Base-by-base conservation (phyloP, 176 grass and related monocot genomes). In the Areca catechu region DNA sequence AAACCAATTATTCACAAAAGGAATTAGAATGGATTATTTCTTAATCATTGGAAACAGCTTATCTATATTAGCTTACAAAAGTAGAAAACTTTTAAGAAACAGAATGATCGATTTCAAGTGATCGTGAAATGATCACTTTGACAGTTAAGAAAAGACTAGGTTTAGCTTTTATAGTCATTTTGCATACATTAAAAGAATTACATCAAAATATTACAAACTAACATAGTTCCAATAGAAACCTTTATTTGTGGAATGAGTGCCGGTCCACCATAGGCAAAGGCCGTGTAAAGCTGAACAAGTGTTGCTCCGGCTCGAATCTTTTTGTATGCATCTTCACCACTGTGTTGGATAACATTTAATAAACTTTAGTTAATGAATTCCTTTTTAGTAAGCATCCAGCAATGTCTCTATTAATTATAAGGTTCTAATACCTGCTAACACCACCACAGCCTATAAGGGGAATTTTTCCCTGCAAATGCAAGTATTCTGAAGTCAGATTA, bases 261-360 rank as follows among this genome's bases (percentile, higher is more conserved):
- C 67, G 93, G 93, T 20, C 93, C 93, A 50, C 76, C 76, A 57
- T 98, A 98, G 0, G 81, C 93, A 82, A 92, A 79, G 16, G 81
- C 83, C 15, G 87, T 92, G 53, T 98, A 98, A 72, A 98, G 61
- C 51, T 98, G 93, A 80, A 98, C 84, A 17, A 98, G 78, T 22
- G 84, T 98, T 56, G 87, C 93, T 69, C 87, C 93, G 53, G 93
- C 71, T 20, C 81, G 87, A 27, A 98, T 92, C 66, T 98, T 98
- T 72, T 92, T 98, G 74, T 98, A 98, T 63, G 93, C 93, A 71
- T 98, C 87, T 70, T 98, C 84, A 0, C 93, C 93, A 5, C 93
- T 92, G 71, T 18, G 63, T 66, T 77, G 68, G 21, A 12, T 20
- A 34, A 70, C 24, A 48, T 27, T 69, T 53, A 54, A 54, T 17